phyloP scores from a whole-genome alignment of 1,284 basidiomycete species.

The Rhodotorula sp. region DNA sequence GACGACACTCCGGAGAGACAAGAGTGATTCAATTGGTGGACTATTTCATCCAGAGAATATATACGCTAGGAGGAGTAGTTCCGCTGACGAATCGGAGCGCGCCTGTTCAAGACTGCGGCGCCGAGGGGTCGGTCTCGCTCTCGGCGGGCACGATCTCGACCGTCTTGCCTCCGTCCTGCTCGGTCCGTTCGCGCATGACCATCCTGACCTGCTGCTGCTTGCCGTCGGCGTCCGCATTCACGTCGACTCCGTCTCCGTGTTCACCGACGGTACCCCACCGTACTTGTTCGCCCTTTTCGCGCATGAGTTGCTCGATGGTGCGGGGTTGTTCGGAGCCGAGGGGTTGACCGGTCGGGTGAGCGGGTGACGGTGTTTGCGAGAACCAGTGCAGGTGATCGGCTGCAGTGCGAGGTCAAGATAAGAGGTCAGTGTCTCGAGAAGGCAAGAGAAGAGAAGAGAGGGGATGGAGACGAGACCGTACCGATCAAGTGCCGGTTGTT shows the following conservation, averaged over 20 bases:
- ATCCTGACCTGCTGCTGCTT: conserved; percentile 11
- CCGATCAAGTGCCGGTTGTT: conserved; percentile 67
- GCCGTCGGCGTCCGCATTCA: not conserved
- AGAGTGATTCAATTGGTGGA: too few relatives aligned
- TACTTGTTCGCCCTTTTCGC: conserved; percentile 71
- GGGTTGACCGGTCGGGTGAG: conserved; percentile 29
- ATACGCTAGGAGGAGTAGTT: too few relatives aligned
- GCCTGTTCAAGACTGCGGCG: not conserved
- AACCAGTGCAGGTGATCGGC: conserved; percentile 94
- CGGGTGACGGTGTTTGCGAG: conserved; percentile 56
- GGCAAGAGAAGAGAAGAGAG: conserved; percentile 57
- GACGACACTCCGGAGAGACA: too few relatives aligned
- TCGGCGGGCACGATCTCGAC: conserved; percentile 6
- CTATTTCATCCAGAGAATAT: too few relatives aligned
- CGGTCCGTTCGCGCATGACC: conserved; percentile 14
- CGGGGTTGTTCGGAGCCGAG: conserved; percentile 26
- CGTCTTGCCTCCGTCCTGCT: conserved; percentile 11
- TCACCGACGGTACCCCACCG: conserved; percentile 41
- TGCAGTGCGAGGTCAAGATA: conserved; percentile 51
- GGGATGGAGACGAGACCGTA: conserved; percentile 11
- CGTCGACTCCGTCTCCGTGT: not conserved
- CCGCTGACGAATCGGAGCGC: too few relatives aligned
- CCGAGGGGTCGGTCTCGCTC: not conserved
- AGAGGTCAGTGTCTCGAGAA: not conserved
- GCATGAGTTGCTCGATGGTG: conserved; percentile 79